phyloP scores from a whole-genome alignment of 257 asterid genomes.

The Mentha longifolia region DNA sequence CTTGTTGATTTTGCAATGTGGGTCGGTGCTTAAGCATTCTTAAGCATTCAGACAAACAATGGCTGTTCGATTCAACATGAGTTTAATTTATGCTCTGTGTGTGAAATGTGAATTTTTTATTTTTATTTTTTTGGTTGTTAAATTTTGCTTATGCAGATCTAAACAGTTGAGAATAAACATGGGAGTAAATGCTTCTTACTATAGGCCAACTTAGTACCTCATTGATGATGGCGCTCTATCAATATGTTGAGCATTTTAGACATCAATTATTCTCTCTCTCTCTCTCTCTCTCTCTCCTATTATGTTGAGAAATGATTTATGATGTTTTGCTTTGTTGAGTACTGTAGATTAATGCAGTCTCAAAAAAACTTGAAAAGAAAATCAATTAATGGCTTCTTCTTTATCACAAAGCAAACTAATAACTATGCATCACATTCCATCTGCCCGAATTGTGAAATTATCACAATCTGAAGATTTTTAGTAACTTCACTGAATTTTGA shows the following conservation, averaged over 20 bases:
- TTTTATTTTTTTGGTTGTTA: neutral
- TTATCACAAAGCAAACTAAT: neutral
- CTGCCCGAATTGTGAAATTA: slow-evolving; percentile 15
- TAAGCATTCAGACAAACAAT: neutral
- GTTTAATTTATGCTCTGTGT: slow-evolving; percentile 1
- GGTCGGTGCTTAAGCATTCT: neutral
- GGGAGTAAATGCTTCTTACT: slow-evolving; percentile 16
- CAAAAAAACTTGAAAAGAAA: neutral
- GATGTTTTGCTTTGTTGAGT: neutral
- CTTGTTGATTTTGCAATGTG: slow-evolving; percentile 27
- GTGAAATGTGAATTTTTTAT: neutral
- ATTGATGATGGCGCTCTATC: slow-evolving; percentile 28
- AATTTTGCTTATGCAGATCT: slow-evolving; percentile 33
- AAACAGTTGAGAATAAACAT: slow-evolving; percentile 28
- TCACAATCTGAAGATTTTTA: slow-evolving; percentile 2
- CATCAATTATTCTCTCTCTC: slow-evolving; percentile 16
- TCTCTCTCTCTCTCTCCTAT: slow-evolving; percentile 5
- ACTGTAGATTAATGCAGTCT: neutral
- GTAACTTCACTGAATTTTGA: slow-evolving; percentile 32
- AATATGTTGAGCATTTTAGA: slow-evolving; percentile 25
- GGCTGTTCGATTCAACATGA: neutral
- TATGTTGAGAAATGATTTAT: neutral
- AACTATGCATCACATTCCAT: slow-evolving; percentile 13
- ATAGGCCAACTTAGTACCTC: slow-evolving; percentile 10
- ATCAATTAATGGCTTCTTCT: neutral